phyloP scores from a whole-genome alignment of 345 rosid genomes.

The Rhizophora mangle region DNA sequence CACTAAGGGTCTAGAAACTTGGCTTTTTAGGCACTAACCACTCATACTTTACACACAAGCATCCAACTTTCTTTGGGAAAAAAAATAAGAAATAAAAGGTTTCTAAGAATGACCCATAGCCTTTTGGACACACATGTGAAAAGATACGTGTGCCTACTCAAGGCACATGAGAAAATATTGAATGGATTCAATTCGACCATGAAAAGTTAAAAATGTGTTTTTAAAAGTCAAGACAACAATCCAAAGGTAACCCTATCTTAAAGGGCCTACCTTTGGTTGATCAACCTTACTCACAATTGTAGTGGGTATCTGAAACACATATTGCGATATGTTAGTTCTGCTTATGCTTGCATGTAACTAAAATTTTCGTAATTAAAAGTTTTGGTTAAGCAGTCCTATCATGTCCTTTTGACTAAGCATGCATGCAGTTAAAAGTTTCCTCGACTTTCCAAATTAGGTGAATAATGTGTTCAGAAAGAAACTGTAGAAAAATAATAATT shows the following conservation, averaged over 20 bases:
- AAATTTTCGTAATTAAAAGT: too few species aligned
- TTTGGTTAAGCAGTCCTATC: too few species aligned
- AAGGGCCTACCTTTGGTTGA: constrained; percentile 27
- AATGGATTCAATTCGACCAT: constrained; percentile 33
- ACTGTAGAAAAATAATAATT: too few species aligned
- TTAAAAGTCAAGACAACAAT: constrained; percentile 40
- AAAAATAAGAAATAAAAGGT: constrained; percentile 6
- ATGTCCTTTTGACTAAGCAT: too few species aligned
- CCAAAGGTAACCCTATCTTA: constrained; percentile 27
- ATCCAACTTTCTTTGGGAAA: constrained; percentile 25
- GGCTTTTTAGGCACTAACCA: constrained; percentile 38
- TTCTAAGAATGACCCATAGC: constrained; percentile 29
- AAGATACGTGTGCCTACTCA: constrained; percentile 34
- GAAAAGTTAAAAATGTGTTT: constrained; percentile 36
- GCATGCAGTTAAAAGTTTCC: too few species aligned
- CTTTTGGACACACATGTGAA: constrained; percentile 36
- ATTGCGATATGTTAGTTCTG: background rate
- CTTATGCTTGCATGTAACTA: too few species aligned
- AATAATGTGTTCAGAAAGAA: too few species aligned
- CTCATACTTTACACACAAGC: constrained; percentile 46
- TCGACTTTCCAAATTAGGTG: too few species aligned
- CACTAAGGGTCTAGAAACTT: constrained; percentile 34
- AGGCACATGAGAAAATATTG: constrained; percentile 22
- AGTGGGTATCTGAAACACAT: background rate
- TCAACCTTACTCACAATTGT: constrained; percentile 11